These are phyloP conservation scores for Leptoxyphium fumago DNA, from an alignment of 2,329 filamentous ascomycete species.

Conservation along the genomic window DNA sequence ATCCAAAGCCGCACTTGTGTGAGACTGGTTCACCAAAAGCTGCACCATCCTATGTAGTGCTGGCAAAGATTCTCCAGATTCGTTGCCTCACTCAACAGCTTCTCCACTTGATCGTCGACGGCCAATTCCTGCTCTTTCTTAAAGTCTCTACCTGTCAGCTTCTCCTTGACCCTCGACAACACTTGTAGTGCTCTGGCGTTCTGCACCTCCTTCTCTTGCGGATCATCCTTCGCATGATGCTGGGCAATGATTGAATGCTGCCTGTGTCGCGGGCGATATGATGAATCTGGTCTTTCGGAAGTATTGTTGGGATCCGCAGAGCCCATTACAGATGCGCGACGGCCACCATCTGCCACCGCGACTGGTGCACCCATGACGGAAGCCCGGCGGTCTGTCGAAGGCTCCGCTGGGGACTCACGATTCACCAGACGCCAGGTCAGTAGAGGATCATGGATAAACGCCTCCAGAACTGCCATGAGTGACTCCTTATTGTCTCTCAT, in stretches of 20 bases:
- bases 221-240: slow-evolving; percentile 21
- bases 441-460: slow-evolving; percentile 98
- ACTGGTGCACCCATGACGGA: slow-evolving; percentile 39
- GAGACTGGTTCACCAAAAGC: slow-evolving; percentile 58
- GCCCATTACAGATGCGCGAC: slow-evolving; percentile 18
- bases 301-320: slow-evolving; percentile 12
- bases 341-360: slow-evolving; percentile 10
- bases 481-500: slow-evolving; percentile 95
- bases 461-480: slow-evolving; percentile 94
- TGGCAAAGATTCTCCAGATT: slow-evolving; percentile 96
- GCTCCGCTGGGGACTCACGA: slow-evolving; percentile 44
- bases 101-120: slow-evolving; percentile 80
- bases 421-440: slow-evolving; percentile 82
- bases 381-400: slow-evolving; percentile 45
- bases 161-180: slow-evolving; percentile 80
- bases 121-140: slow-evolving; percentile 71
- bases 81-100: slow-evolving; percentile 85
- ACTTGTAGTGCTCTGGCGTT: slow-evolving; percentile 90
- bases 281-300: slow-evolving; percentile 13
- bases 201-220: slow-evolving; percentile 54
- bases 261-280: slow-evolving; percentile 16
- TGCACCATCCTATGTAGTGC: slow-evolving; percentile 98
- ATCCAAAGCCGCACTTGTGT: too few relatives aligned
- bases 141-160: slow-evolving; percentile 88
- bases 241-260: slow-evolving; percentile 12